These are phyloP conservation scores for Beauveria asiatica DNA, from an alignment of 2,329 filamentous ascomycete species.

Conservation along the genomic window DNA sequence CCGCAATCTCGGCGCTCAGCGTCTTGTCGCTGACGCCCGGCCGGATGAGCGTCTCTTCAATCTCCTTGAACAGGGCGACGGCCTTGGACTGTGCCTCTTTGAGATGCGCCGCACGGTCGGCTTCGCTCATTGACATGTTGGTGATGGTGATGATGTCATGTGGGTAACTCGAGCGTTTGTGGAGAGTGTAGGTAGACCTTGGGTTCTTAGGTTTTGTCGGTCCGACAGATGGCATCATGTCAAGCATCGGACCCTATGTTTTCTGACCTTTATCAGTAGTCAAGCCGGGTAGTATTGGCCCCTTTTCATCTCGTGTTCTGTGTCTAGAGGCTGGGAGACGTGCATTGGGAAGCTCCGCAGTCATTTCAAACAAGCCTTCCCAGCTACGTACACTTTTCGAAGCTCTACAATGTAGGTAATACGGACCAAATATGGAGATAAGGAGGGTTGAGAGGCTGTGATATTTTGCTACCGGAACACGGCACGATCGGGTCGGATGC, in stretches of 20 bases:
- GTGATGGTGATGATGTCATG: not conserved
- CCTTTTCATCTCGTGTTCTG: too few relatives aligned
- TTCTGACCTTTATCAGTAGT: not conserved
- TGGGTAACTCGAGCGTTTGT: not conserved
- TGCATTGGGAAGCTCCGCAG: too few relatives aligned
- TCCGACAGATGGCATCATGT: not conserved
- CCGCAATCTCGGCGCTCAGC: constrained; percentile 38
- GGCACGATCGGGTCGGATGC: not conserved
- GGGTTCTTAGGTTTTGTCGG: not conserved
- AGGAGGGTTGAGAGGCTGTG: too few relatives aligned
- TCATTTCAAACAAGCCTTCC: not conserved
- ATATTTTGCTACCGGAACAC: not conserved
- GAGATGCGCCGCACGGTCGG: constrained; percentile 28
- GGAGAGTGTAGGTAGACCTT: not conserved
- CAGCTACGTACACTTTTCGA: not conserved
- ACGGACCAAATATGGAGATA: not conserved
- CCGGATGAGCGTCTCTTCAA: constrained; percentile 35
- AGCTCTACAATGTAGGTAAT: not conserved
- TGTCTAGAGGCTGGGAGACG: too few relatives aligned
- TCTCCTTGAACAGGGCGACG: constrained; percentile 36
- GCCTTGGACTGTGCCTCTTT: constrained; percentile 39
- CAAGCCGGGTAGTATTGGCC: not conserved
- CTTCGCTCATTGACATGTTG: constrained; percentile 2
- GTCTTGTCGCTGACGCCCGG: constrained; percentile 39
- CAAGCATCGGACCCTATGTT: not conserved